Conservation (phyloP, 139 green algal genomes). For the Coelastrella sp. region DNA sequence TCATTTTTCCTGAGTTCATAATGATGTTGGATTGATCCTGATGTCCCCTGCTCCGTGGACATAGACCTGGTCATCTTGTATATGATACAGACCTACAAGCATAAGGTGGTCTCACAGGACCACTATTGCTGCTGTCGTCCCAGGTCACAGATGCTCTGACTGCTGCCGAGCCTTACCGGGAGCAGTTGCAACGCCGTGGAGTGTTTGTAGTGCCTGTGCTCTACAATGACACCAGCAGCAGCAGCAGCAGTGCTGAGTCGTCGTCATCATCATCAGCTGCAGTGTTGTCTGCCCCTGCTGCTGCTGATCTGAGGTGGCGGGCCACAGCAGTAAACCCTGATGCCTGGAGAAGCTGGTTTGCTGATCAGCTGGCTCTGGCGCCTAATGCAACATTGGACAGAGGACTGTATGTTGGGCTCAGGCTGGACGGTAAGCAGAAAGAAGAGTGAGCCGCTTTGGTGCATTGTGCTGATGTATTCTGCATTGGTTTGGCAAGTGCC, state of each 20-base stretch:
- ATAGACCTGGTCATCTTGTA: no score
- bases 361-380: constrained; percentile 71
- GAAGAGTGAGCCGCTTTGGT: not conserved
- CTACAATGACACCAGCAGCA: not conserved
- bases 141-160: constrained; percentile 64
- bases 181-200: constrained; percentile 72
- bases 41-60: no score
- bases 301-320: constrained; percentile 67
- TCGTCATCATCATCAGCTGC: not conserved
- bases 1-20: no score
- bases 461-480: no score
- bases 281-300: not conserved
- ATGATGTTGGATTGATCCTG: no score
- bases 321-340: constrained; percentile 60
- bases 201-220: constrained; percentile 81
- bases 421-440: constrained; percentile 65
- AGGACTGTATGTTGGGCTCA: constrained; percentile 81
- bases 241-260: constrained; percentile 31
- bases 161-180: constrained; percentile 71
- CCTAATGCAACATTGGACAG: constrained; percentile 55
- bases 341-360: constrained; percentile 76
- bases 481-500: no score
- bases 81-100: no score
- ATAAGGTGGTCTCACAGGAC: no score
- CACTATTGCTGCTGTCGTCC: not conserved